A percentile compares a stretch with the other conserved stretches of the same genome.
Evolutionary conservation across 306 rosid species (phyloP).

Genomic region (Corylus avellana): DNA sequence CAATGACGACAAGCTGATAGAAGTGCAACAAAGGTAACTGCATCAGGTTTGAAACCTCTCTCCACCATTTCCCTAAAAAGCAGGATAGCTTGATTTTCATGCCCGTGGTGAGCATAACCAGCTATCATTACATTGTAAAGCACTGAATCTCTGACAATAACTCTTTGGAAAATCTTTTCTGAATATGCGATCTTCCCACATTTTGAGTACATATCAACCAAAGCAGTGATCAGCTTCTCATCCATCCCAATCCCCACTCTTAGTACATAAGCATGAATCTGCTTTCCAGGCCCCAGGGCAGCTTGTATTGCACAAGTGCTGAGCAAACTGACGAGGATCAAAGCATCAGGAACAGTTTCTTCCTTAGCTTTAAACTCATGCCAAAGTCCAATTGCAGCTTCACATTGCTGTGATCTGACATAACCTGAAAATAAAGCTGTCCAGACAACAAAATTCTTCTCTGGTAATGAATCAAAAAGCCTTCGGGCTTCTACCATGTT

Average conservation of each 20-base stretch:
- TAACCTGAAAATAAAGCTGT: constrained; percentile 73
- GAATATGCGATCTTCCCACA: constrained; percentile 63
- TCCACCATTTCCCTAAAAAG: constrained; percentile 63
- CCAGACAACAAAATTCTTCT: constrained; percentile 62
- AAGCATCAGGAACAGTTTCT: constrained; percentile 44
- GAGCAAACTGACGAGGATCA: constrained; percentile 53
- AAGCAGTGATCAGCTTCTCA: constrained; percentile 57
- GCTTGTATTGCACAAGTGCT: constrained; percentile 75
- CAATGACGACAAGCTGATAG: constrained; percentile 74
- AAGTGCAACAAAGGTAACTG: constrained; percentile 69
- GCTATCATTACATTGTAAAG: constrained; percentile 72
- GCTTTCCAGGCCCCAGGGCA: constrained; percentile 63
- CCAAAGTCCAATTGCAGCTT: constrained; percentile 59
- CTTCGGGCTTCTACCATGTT: constrained; percentile 56
- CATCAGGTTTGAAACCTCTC: constrained; percentile 55
- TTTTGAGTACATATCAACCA: constrained; percentile 87
- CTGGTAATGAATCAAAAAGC: constrained; percentile 59
- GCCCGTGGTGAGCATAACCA: constrained; percentile 79
- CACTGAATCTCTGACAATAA: constrained; percentile 49
- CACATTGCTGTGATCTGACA: constrained; percentile 59
- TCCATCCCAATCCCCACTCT: constrained; percentile 46
- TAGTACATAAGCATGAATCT: constrained; percentile 63
- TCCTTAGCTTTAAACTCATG: constrained; percentile 44
- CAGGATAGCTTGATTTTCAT: constrained; percentile 51
- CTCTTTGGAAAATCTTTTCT: constrained; percentile 44